These are phyloP conservation scores for Verticillium longisporum DNA, from an alignment of 2,329 filamentous ascomycete species.

Conservation along the genomic window DNA sequence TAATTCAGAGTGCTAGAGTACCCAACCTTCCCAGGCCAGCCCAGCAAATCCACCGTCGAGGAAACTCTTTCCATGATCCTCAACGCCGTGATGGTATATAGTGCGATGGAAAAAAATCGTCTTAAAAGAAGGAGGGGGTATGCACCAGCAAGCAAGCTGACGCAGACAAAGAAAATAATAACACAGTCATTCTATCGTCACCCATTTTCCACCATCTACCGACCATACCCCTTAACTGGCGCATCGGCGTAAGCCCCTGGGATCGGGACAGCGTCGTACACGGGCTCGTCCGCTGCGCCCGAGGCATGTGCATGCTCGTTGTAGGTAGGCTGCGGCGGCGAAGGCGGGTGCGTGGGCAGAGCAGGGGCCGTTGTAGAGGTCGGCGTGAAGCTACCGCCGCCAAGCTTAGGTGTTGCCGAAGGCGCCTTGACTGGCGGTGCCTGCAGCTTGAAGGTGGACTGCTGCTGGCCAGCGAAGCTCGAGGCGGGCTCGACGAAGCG, in stretches of 20 bases:
- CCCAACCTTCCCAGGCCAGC: neutral
- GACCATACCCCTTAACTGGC: neutral
- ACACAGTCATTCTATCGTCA: neutral
- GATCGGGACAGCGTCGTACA: constrained; percentile 82
- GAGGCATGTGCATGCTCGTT: constrained; percentile 57
- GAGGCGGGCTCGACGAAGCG: constrained; percentile 58
- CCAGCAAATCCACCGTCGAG: neutral
- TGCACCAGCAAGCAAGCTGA: neutral
- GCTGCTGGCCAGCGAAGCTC: constrained; percentile 42
- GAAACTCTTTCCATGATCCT: constrained; percentile 6
- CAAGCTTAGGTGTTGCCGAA: constrained; percentile 65
- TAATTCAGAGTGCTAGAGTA: neutral
- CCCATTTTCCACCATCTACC: neutral
- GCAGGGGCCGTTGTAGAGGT: constrained; percentile 29
- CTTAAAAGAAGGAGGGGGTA: neutral
- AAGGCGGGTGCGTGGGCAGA: constrained; percentile 9
- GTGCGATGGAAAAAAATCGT: neutral
- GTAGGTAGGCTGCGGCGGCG: constrained; percentile 42
- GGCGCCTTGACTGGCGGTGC: constrained; percentile 75
- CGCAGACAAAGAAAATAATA: neutral
- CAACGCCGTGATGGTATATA: constrained; percentile 14
- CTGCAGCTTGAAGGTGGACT: constrained; percentile 76
- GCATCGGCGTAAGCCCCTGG: constrained; percentile 66
- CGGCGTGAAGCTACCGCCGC: constrained; percentile 56
- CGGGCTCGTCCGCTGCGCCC: constrained; percentile 71